Base-by-base conservation (phyloP, 2,329 filamentous ascomycete genomes). In the Xylaria sp. region DNA sequence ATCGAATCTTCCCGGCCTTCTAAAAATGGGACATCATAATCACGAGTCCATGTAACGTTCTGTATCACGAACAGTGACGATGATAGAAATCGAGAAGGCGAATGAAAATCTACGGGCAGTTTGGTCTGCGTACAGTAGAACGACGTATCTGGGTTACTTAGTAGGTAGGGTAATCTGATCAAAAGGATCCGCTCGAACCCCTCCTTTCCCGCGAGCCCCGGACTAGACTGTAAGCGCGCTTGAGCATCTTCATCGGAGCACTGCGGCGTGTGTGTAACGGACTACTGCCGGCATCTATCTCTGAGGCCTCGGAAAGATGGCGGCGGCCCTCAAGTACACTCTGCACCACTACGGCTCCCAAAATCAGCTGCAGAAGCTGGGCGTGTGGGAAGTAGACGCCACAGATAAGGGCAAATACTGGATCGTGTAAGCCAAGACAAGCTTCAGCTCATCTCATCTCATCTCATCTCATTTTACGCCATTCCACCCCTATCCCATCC, bases 331-430 rank as follows among this genome's bases (percentile, higher is more conserved):
- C 23, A 69, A 72, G n/a, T 78, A 79, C 56, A 70, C 72, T 10
- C 66, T 75, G 25, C 71, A 77, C 41, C 72, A 73, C n/a, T 79
- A 79, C 63, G 78, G 72, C 25, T 28, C 70, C 12, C 58, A 73
- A 34, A 79, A 83, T 69, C 78, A 78, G 63, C 82, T 84, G 34
- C 84, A 86, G 74, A 80, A 76, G n/a, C 74, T 86, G 50, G 82
- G 80, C n/a, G 77, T 85, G 41, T 86, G 84, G 84, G 77, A 81
- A 52, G 58, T 74, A 9, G 75, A 76, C 59, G 44, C 70, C 23
- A 56, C 46, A 7, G 60, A 73, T 60, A 69, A 69, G 66, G 56
- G 67, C 18, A 75, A 76, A 65, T 76, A 74, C 63, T 79, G 78
- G 78, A 72, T 79, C 65, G 69, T 79, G 78, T 79, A 70, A 74